Evolutionary conservation across 176 grass and related monocot species (phyloP), one percentile per base, ranked within the genome.

Genomic region (Poa pratensis): DNA sequence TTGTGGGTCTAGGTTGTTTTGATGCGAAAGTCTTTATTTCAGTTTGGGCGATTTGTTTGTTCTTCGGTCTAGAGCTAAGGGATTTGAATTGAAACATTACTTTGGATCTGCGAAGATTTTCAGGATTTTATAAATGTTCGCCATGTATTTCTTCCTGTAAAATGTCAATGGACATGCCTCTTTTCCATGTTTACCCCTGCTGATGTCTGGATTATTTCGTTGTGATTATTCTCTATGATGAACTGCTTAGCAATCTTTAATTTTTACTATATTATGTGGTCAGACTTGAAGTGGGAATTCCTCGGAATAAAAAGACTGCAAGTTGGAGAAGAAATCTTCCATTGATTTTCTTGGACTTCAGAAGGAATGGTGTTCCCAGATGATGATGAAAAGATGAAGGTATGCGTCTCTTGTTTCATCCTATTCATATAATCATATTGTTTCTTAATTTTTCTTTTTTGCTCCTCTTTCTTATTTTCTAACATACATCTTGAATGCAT

Each of bases 361-460:
- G 69, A 16, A 61, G 20, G 55, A 79, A 95, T 95, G 94, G 59
- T 86, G 22, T 90, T 82, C 23, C 13, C 80, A 73, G 78, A 87
- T 22, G 93, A 93, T 60, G 91, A 91, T 53, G 91, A 80, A 80
- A 95, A 91, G 80, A 93, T 73, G 86, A 95, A 93, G 88, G 94
- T 93, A 54, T 55, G 18, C 30, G 66, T 58, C 20, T 82, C 42
- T 79, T 50, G 9, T 51, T 61, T 72, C 12, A 30, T 45, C 35
- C 62, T 79, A 27, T 62, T 85, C 75, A 9, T 70, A 55, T 43
- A 11, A 42, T 84, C 20, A 23, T 63, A 40, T 17, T 83, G 0
- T n/a, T 73, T 64, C 64, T 76, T 32, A 63, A 71, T 19, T 73
- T 23, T 32, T 45, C 61, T 72, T 12, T 53, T 10, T 52, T 23